Evolutionary conservation across 2,329 filamentous ascomycete genomes (phyloP), one percentile per base, ranked within the genome.

Genomic region (Anisogramma anomala): DNA sequence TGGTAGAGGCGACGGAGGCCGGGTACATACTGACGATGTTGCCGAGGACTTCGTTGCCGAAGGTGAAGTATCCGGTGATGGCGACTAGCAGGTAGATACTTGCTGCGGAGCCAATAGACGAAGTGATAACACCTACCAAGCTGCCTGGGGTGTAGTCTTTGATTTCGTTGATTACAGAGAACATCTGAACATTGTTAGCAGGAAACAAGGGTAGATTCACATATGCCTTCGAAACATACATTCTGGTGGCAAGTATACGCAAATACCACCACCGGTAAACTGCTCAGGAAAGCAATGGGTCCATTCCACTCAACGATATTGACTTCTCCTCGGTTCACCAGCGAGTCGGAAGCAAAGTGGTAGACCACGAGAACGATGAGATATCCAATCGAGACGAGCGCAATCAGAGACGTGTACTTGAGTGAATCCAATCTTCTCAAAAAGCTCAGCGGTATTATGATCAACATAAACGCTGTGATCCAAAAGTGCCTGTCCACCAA

Each of bases 171-270:
- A 98, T 66, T 50, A 98, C 94, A 9, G 89, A 94, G 59, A 98
- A 98, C 91, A 98, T 98, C 84, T 91, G 51, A 1, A 2, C 11
- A 7, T 17, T 41, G 51, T 64, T 46, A 65, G 60, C 41, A 10
- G 23, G 9, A 18, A 15, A 9, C 53, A 39, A 28, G 2, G 2
- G 3, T 19, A 25, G 4, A 2, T 19, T 13, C 15, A n/a, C n/a
- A n/a, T n/a, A n/a, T n/a, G n/a, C n/a, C n/a, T n/a, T n/a, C n/a
- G n/a, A 15, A 6, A 56, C 76, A 50, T 65, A 91, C 85, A 58
- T 98, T 98, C 56, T 98, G 91, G 61, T 98, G 91, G 59, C 91
- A 98, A 1, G 91, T 98, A 59, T 96, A 98, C n/a, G 89, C 91
- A 68, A 98, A 98, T 2, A 98, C 85, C 42, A 96, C 88, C 39